Evolutionary conservation across 2,329 filamentous ascomycete species (phyloP).

Genomic region (Coniochaeta sp.): DNA sequence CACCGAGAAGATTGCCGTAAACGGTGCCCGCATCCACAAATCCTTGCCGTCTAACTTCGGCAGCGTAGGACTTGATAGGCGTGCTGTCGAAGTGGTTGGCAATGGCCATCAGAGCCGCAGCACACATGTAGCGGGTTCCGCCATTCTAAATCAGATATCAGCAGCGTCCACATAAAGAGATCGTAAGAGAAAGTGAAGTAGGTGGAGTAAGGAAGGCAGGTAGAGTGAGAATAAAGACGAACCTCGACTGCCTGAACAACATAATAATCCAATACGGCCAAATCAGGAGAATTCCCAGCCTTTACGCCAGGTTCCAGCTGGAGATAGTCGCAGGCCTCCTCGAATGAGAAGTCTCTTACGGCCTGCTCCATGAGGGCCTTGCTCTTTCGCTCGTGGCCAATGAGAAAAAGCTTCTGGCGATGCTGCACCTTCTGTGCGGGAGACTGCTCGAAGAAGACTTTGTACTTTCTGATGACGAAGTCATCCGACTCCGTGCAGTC

Average conservation of each 20-base stretch:
- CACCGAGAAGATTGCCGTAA: not conserved
- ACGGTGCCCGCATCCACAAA: not conserved
- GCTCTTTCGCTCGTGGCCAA: slow-evolving; percentile 17
- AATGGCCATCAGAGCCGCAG: not conserved
- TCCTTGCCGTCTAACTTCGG: not conserved
- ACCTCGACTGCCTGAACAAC: not conserved
- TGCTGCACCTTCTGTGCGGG: slow-evolving; percentile 17
- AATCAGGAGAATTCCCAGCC: not conserved
- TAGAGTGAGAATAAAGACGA: not conserved
- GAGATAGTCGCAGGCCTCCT: slow-evolving; percentile 15
- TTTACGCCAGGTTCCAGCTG: slow-evolving; percentile 4
- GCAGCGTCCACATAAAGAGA: not conserved
- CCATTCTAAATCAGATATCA: not conserved
- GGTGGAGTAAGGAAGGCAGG: too few species aligned
- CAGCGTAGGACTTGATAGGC: not conserved
- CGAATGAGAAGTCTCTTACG: slow-evolving; percentile 10
- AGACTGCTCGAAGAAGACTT: slow-evolving; percentile 12
- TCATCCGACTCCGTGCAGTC: slow-evolving; percentile 6
- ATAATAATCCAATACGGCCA: not conserved
- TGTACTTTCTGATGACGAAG: slow-evolving; percentile 16
- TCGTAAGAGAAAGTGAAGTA: not conserved
- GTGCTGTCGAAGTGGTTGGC: not conserved
- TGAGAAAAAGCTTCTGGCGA: slow-evolving; percentile 18
- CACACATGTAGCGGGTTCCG: not conserved
- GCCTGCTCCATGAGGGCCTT: slow-evolving; percentile 9